phyloP scores from a whole-genome alignment of 2,329 filamentous ascomycete genomes.

The Aurifilum marmelostoma region DNA sequence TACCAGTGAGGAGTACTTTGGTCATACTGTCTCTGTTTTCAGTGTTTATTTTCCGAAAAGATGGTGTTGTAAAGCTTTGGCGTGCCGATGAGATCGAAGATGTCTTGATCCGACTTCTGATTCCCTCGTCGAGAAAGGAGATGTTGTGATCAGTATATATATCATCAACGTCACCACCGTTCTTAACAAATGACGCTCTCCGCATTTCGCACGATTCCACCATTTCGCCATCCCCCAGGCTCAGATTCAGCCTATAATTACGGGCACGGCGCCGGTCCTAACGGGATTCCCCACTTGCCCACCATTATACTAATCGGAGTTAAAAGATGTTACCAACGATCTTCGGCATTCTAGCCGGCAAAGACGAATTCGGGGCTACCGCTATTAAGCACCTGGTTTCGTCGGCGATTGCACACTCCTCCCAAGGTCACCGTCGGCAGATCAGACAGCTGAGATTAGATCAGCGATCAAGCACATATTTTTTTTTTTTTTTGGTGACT shows the following conservation, averaged over 20 bases:
- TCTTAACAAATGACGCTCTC: background rate
- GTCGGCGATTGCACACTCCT: background rate
- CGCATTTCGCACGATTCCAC: too few species aligned
- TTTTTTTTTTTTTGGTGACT: background rate
- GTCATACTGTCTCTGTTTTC: constrained; percentile 40
- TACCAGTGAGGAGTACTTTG: constrained; percentile 52
- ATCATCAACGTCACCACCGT: background rate
- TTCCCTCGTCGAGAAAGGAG: background rate
- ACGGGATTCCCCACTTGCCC: constrained; percentile 1
- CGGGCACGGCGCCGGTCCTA: background rate
- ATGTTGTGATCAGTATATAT: background rate
- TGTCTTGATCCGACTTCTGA: background rate
- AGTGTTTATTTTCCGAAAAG: too few species aligned
- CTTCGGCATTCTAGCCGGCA: constrained; percentile 8
- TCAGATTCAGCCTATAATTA: background rate
- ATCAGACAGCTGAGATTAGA: background rate
- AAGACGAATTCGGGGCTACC: constrained; percentile 2
- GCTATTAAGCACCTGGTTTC: background rate
- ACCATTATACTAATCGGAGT: background rate
- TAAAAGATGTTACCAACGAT: constrained; percentile 1
- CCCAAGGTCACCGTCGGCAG: background rate
- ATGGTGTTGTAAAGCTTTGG: too few species aligned
- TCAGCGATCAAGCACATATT: background rate
- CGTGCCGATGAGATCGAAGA: too few species aligned
- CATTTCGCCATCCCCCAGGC: background rate